These are phyloP conservation scores for Amphichorda felina DNA, from an alignment of 2,329 filamentous ascomycete species.

Conservation along the genomic window DNA sequence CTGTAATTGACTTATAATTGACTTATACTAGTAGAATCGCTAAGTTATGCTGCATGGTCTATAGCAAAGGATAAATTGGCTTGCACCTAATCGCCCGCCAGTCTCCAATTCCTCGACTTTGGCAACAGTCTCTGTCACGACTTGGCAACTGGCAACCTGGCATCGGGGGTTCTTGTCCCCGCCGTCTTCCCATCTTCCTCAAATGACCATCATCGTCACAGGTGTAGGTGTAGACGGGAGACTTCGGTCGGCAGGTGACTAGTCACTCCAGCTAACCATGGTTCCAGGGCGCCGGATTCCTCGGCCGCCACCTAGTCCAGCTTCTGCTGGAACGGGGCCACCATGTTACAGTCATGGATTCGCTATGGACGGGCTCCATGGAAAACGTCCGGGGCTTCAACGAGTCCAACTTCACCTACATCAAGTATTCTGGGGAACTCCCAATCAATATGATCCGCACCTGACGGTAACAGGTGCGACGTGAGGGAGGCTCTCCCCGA, in stretches of 20 bases:
- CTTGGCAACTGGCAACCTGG: too few species aligned
- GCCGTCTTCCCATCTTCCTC: too few species aligned
- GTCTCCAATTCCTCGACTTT: too few species aligned
- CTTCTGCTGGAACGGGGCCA: conserved; percentile 3
- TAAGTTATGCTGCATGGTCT: too few species aligned
- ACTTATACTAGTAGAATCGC: too few species aligned
- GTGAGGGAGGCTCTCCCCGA: conserved; percentile 4
- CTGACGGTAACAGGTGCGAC: conserved; percentile 6
- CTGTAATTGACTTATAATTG: too few species aligned
- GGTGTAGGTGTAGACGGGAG: conserved; percentile 3
- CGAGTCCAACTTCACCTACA: conserved; percentile 3
- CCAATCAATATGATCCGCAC: too few species aligned
- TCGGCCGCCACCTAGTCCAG: conserved; percentile 6
- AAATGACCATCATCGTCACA: conserved; percentile 4
- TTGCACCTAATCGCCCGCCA: too few species aligned
- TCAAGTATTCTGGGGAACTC: too few species aligned
- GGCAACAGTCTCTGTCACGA: too few species aligned
- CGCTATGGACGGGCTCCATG: conserved; percentile 6
- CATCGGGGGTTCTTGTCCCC: too few species aligned
- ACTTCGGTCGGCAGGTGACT: background rate
- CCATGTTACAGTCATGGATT: conserved; percentile 5
- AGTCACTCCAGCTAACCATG: background rate
- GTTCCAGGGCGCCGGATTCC: conserved; percentile 6
- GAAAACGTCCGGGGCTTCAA: conserved; percentile 4
- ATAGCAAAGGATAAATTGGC: too few species aligned